Percentiles rank a stretch among this genome's conserved stretches.
phyloP scores from a whole-genome alignment of 495 filamentous ascomycete species.

The Aspergillus funiculosus region DNA sequence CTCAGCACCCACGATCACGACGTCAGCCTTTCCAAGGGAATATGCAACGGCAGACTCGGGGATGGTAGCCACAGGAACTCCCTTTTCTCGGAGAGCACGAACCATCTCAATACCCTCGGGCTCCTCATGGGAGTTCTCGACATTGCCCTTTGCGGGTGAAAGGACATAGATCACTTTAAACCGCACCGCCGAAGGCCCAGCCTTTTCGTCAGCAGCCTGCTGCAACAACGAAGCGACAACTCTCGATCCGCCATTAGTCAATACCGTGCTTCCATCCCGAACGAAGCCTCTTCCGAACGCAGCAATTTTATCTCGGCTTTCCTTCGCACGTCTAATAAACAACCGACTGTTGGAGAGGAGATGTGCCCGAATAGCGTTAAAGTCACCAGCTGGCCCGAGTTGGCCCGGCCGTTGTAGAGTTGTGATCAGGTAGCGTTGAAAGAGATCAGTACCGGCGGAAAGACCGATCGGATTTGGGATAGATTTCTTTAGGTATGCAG shows the following conservation, averaged over 20 bases:
- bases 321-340: constrained; percentile 84
- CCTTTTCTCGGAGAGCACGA: constrained; percentile 60
- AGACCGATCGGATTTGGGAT: constrained; percentile 83
- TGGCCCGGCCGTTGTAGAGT: constrained; percentile 54
- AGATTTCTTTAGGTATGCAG: constrained; percentile 62
- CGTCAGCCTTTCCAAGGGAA: constrained; percentile 70
- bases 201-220: constrained; percentile 61
- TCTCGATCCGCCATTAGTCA: constrained; percentile 82
- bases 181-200: constrained; percentile 49
- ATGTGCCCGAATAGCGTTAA: constrained; percentile 75
- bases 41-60: constrained; percentile 76
- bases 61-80: constrained; percentile 80
- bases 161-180: constrained; percentile 86
- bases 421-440: constrained; percentile 85
- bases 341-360: constrained; percentile 75
- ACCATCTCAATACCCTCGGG: constrained; percentile 60
- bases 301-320: constrained; percentile 75
- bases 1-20: constrained; percentile 89
- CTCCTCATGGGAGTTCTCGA: constrained; percentile 32
- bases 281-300: constrained; percentile 70
- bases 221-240: constrained; percentile 73
- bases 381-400: constrained; percentile 56
- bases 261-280: constrained; percentile 64
- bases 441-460: constrained; percentile 89
- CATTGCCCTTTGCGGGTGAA: constrained; percentile 29